These are phyloP conservation scores for Ambrosiella cleistominuta DNA, from an alignment of 2,329 filamentous ascomycete genomes.

Conservation along the genomic window DNA sequence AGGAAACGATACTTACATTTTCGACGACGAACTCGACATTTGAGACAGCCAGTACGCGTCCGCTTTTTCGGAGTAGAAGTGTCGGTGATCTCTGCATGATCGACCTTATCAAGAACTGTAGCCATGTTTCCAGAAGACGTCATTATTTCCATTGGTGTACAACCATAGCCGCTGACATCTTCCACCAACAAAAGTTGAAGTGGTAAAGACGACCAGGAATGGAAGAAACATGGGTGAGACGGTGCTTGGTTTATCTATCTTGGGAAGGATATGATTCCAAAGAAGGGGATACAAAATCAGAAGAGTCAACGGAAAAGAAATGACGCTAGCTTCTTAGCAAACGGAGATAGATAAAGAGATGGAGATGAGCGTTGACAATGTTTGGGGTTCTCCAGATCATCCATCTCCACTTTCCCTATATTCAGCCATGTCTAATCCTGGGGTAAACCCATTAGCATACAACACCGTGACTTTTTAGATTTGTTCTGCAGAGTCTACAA, in stretches of 20 bases:
- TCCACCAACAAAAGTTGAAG: not conserved
- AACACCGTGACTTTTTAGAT: too few relatives aligned
- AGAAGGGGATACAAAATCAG: not conserved
- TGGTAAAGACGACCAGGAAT: not conserved
- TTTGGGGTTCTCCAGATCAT: not conserved
- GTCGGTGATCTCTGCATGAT: not conserved
- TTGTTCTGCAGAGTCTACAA: too few relatives aligned
- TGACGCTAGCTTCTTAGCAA: too few relatives aligned
- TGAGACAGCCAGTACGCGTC: slow-evolving; percentile 29
- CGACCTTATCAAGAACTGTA: too few relatives aligned
- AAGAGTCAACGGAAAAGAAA: too few relatives aligned
- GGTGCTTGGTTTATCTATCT: slow-evolving; percentile 2
- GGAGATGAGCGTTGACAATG: not conserved
- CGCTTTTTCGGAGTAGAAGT: slow-evolving; percentile 15
- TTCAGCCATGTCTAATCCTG: not conserved
- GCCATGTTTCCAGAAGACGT: not conserved
- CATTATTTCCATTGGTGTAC: not conserved
- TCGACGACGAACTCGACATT: slow-evolving; percentile 29
- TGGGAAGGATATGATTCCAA: not conserved
- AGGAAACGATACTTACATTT: slow-evolving; percentile 24
- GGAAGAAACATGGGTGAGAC: not conserved
- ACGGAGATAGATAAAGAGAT: too few relatives aligned
- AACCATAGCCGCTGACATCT: not conserved
- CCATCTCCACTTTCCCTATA: not conserved
- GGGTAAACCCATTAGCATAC: not conserved